Base-by-base conservation (phyloP, 306 rosid species). In the Prunus dulcis region DNA sequence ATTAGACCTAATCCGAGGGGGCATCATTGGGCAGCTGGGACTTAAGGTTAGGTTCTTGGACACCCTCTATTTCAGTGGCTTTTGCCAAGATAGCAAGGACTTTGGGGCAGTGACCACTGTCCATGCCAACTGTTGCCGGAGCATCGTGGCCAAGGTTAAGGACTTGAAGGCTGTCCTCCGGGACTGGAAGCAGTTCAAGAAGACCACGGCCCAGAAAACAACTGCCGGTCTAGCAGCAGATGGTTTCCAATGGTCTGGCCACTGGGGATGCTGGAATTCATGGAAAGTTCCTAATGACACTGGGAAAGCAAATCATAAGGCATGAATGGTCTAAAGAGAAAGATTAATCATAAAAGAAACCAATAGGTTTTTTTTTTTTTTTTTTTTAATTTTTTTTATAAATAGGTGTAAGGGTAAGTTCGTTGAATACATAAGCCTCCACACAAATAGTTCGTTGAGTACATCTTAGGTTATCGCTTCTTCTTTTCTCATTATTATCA, bases 121-220 rank as follows among this genome's bases (percentile, higher is more conserved):
- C 50, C 98, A 94, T 38, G 94, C 95, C 57, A 91, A 91, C 18
- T 94, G 98, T 23, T 94, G 98, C 13, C 84, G 89, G 43, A 90
- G 89, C 2, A 90, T 94, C 68, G 74, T 23, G 0, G 95, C 97
- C 0, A 94, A 94, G 78, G 77, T 85, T 5, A 32, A 4, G 0
- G 98, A 94, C 76, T 72, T 94, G 0, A 86, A 78, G 32, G 77
- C 73, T 0, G 75, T 75, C 0, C 86, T 90, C 2, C 64, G 73
- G 5, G 97, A 94, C 52, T 91, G 98, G 98, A 93, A 91, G 87
- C 67, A n/a, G 43, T 93, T 80, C 62, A 82, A 67, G 57, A 84
- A 63, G 79, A 27, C 55, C 2, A n/a, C 13, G 8, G 43, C 81
- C 0, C 45, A 62, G 67, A 81, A 32, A 47, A 79, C 17, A 9